phyloP scores from a whole-genome alignment of 495 filamentous ascomycete species.

The Aspergillus sparsus region DNA sequence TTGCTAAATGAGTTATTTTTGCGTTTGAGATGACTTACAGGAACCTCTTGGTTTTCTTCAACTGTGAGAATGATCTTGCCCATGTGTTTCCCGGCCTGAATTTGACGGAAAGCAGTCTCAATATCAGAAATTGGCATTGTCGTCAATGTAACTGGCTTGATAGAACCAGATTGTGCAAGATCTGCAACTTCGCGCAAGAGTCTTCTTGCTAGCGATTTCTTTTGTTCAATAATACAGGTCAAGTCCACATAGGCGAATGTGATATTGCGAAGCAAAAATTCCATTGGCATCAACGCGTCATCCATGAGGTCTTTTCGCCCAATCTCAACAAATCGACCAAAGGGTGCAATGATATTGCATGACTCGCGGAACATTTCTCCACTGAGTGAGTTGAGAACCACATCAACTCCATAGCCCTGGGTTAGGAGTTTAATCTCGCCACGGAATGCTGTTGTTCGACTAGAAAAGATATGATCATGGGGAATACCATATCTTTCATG shows the following conservation, averaged over 20 bases:
- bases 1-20: neutral
- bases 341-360: conserved; percentile 47
- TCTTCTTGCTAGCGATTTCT: conserved; percentile 11
- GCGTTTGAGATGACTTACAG: neutral
- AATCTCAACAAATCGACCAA: conserved; percentile 56
- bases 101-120: conserved; percentile 55
- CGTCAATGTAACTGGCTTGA: conserved; percentile 17
- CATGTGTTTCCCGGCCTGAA: conserved; percentile 55
- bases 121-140: conserved; percentile 42
- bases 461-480: conserved; percentile 58
- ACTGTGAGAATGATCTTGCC: conserved; percentile 59
- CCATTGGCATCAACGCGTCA: conserved; percentile 29
- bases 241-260: conserved; percentile 30
- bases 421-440: conserved; percentile 43
- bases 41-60: conserved; percentile 14
- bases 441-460: conserved; percentile 45
- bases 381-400: conserved; percentile 54
- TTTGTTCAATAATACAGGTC: conserved; percentile 12
- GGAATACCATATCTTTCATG: conserved; percentile 50
- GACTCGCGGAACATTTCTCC: conserved; percentile 43
- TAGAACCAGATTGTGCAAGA: conserved; percentile 18
- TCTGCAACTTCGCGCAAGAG: conserved; percentile 14
- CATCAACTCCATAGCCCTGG: conserved; percentile 53
- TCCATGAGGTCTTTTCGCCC: conserved; percentile 42
- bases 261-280: conserved; percentile 25